Conservation (phyloP, 2,329 filamentous ascomycete species). For the Raffaelea arxii region DNA sequence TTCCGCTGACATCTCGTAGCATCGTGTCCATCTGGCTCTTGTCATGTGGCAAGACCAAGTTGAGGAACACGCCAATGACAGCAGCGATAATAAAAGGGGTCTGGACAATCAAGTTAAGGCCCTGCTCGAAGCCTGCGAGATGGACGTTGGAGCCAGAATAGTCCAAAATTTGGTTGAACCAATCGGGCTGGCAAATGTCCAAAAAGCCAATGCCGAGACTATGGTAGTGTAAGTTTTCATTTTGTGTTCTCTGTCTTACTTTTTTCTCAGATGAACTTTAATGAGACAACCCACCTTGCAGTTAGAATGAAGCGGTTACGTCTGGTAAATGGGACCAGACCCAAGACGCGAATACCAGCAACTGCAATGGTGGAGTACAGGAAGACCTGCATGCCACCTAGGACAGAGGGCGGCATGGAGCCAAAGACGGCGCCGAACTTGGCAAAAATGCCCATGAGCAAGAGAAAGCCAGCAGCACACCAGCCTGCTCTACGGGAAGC, state of each 20-base stretch:
- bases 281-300: constrained; percentile 24
- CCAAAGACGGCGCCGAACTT: constrained; percentile 62
- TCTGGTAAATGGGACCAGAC: constrained; percentile 51
- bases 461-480: constrained; percentile 53
- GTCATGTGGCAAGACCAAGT: constrained; percentile 25
- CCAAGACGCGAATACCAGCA: constrained; percentile 56
- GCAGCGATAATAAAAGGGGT: constrained; percentile 32
- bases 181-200: constrained; percentile 28
- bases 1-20: constrained; percentile 4
- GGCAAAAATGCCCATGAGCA: constrained; percentile 61
- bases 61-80: constrained; percentile 31
- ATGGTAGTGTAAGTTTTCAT: not conserved
- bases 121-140: constrained; percentile 28
- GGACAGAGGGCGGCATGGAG: constrained; percentile 45
- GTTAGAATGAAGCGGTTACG: constrained; percentile 59
- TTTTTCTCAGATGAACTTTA: too few relatives aligned
- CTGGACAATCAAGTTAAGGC: constrained; percentile 28
- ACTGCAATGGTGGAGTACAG: constrained; percentile 57
- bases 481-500: constrained; percentile 60
- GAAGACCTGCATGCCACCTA: constrained; percentile 48
- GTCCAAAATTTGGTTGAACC: constrained; percentile 27
- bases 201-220: constrained; percentile 47
- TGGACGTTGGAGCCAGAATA: constrained; percentile 25
- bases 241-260: too few relatives aligned
- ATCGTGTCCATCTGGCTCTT: constrained; percentile 10